Base-by-base conservation (phyloP, 495 filamentous ascomycete genomes). In the Lasiosphaeria ovina region DNA sequence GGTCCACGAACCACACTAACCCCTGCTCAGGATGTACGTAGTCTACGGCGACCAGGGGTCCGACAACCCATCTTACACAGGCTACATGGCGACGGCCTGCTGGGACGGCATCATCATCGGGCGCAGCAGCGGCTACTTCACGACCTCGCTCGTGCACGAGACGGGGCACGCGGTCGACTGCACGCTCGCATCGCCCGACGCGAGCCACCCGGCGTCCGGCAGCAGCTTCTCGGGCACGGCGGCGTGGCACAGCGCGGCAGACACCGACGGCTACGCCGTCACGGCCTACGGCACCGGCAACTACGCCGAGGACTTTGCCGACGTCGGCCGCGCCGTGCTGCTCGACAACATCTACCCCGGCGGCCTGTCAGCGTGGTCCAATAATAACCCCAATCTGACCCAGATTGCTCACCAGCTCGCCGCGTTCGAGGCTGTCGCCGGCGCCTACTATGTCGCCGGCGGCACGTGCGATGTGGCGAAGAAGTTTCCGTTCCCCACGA, bases 131-230 rank as follows among this genome's bases (percentile, higher is more conserved):
- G 62, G 32, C 11, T 64, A 60, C 38, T 64, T 64, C 54, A 36
- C 54, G 12, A 54, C 62, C 35, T 49, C 62, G 9, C 57, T 64
- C 3, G n/a, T 64, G 6, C 62, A 64, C 44, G 62, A 64, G 49
- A 24, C 53, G 34, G 49, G 45, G 48, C 62, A 64, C 49, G 33
- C 35, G 0, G 34, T 54, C 45, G 62, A 64, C 62, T 24, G 45
- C 5, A 60, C 49, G 35, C 52, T 64, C 24, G 51, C 36, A 34
- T 64, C 62, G 31, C 62, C 49, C 4, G 50, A 53, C 31, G 33
- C 32, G 9, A 16, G n/a, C 35, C 33, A 36, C 32, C 33, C 33
- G 9, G 47, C 32, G 1, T 33, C 31, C 10, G 62, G 57, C 31
- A 57, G 9, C 14, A 3, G 54, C n/a, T 64, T 53, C 54, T 60